These are phyloP conservation scores for Eucalyptus polybractea DNA, from an alignment of 345 rosid genomes.

Conservation along the genomic window DNA sequence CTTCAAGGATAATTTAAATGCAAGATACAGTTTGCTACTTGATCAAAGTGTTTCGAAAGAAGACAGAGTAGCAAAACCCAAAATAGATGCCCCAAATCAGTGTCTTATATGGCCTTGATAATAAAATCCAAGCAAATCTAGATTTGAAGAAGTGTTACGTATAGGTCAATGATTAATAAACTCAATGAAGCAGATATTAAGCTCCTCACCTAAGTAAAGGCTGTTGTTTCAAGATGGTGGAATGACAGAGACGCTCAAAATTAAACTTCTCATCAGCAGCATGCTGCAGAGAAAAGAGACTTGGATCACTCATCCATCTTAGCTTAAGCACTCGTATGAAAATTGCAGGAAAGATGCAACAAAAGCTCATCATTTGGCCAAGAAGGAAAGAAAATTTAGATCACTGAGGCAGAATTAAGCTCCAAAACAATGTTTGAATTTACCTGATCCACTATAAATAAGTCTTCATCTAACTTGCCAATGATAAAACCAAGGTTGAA, in stretches of 20 bases:
- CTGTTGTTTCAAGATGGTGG: conserved; percentile 89
- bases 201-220: conserved; percentile 80
- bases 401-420: neutral
- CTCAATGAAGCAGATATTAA: neutral
- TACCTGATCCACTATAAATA: conserved; percentile 98
- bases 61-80: neutral
- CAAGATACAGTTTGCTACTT: neutral
- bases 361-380: neutral
- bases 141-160: neutral
- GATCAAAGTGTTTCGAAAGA: neutral
- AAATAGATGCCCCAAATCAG: neutral
- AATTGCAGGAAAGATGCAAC: neutral
- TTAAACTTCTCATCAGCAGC: conserved; percentile 99
- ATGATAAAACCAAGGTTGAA: conserved; percentile 97
- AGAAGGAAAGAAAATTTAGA: neutral
- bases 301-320: neutral
- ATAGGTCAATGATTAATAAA: neutral
- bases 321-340: neutral
- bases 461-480: conserved; percentile 80
- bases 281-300: conserved; percentile 46
- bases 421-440: neutral
- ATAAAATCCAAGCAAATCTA: neutral
- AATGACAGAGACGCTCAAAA: conserved; percentile 71
- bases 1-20: neutral
- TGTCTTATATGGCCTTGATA: neutral